Base-by-base conservation (phyloP, 345 rosid genomes). In the Corymbia maculata region DNA sequence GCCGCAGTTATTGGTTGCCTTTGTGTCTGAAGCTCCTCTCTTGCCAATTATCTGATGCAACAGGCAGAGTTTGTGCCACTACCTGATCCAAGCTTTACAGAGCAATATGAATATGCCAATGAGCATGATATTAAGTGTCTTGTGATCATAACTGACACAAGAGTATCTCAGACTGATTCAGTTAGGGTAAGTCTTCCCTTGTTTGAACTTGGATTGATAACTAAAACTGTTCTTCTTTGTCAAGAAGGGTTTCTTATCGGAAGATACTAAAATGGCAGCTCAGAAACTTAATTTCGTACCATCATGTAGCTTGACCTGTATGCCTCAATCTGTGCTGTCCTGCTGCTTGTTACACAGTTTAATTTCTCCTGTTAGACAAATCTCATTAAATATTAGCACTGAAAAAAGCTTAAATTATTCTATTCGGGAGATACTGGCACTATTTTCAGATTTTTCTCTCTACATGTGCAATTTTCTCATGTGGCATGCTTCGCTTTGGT, bases 81-180 rank as follows among this genome's bases (percentile, higher is more conserved):
- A 87, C 96, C 97, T 15, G 99, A 97, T 95, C 98, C 99, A 91
- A 97, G 98, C 93, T 95, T 97, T 79, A 96, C 96, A 14, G 99
- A 97, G 93, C 99, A 97, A 91, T 96, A 97, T 88, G 99, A 97
- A 91, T 97, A 96, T 91, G 99, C 99, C 86, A 96, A 92, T 84
- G 99, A 97, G 91, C 98, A 96, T 90, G 97, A 94, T 55, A 95
- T 97, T 88, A 96, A 95, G 90, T 97, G 97, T 93, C 94, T 97
- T 61, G 97, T 96, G 89, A 96, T 96, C 90, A 90, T 97, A 64
- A 92, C 98, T 50, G 99, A 97, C 89, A 91, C 95, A 16, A 96
- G 96, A 45, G 93, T 95, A 61, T 93, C 96, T 87, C 97, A 95
- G 91, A 90, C 93, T 32, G 94, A 93, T 90, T 92, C 94, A 82